phyloP scores from a whole-genome alignment of 2,329 filamentous ascomycete species.

The Thermoascus crustaceus region DNA sequence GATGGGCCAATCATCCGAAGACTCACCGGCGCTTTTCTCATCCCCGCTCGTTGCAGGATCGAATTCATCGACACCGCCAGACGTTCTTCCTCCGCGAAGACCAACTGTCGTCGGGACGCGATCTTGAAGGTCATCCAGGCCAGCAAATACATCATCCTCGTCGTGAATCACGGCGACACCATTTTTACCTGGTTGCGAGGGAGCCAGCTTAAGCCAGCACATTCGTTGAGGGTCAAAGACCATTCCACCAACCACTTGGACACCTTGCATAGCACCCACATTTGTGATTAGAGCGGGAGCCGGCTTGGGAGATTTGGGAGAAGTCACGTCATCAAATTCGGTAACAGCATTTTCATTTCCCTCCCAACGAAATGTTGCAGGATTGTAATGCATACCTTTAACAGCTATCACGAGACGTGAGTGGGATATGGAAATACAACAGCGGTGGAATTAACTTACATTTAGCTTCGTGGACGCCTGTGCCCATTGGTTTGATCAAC shows the following conservation, averaged over 20 bases:
- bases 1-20: conserved; percentile 68
- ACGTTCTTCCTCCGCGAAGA: conserved; percentile 15
- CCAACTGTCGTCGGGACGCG: conserved; percentile 20
- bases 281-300: conserved; percentile 75
- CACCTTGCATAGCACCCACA: conserved; percentile 72
- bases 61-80: conserved; percentile 19
- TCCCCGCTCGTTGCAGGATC: conserved; percentile 24
- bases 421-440: neutral
- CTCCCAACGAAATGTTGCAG: conserved; percentile 80
- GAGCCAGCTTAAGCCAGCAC: conserved; percentile 85
- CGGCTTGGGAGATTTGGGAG: conserved; percentile 35
- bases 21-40: conserved; percentile 37
- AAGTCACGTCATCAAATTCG: conserved; percentile 60
- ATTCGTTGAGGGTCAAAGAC: conserved; percentile 94
- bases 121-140: conserved; percentile 87
- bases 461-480: conserved; percentile 65
- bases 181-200: conserved; percentile 28
- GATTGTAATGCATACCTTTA: conserved; percentile 96
- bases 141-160: conserved; percentile 89
- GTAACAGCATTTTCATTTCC: conserved; percentile 83
- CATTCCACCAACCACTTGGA: conserved; percentile 96
- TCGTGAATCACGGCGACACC: conserved; percentile 56
- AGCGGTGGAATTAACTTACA: conserved; percentile 47
- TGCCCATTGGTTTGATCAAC: conserved; percentile 76
- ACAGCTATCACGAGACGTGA: conserved; percentile 49